Conservation (phyloP, 2,329 filamentous ascomycete species). For the Coniochaeta sp. region DNA sequence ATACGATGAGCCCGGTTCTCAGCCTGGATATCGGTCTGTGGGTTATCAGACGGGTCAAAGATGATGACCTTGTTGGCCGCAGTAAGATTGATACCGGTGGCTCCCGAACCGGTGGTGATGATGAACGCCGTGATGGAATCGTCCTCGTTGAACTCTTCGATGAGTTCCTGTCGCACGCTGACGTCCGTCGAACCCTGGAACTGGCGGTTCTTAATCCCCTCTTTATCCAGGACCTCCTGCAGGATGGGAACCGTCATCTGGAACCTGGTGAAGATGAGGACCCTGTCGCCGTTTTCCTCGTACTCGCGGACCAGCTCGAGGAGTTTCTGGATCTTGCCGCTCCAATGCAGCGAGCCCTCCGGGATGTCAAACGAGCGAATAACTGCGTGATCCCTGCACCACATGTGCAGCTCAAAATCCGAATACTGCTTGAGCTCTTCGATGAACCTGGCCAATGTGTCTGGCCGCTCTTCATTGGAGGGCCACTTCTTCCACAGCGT, state of each 20-base stretch:
- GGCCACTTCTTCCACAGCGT: conserved; percentile 65
- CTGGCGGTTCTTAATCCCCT: conserved; percentile 71
- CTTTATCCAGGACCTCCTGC: conserved; percentile 67
- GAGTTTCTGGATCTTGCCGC: conserved; percentile 81
- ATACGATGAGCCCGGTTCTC: conserved; percentile 95
- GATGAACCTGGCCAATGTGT: conserved; percentile 43
- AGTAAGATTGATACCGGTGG: conserved; percentile 94
- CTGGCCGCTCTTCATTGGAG: conserved; percentile 43
- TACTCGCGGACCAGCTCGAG: conserved; percentile 67
- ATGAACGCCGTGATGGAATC: conserved; percentile 80
- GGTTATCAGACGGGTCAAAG: conserved; percentile 95
- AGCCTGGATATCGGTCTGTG: conserved; percentile 95
- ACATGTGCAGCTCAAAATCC: conserved; percentile 59
- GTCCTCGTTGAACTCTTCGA: conserved; percentile 78
- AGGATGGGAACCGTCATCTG: conserved; percentile 87
- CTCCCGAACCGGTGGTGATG: conserved; percentile 86
- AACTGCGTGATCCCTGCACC: conserved; percentile 54
- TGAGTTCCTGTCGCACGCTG: conserved; percentile 73
- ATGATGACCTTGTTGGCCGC: conserved; percentile 97
- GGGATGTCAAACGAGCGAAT: conserved; percentile 46
- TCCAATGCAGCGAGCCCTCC: conserved; percentile 45
- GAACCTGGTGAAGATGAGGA: conserved; percentile 90
- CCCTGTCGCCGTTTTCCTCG: conserved; percentile 73
- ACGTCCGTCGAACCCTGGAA: conserved; percentile 81
- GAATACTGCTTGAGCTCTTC: conserved; percentile 51